Conservation (phyloP, 2,329 filamentous ascomycete genomes). For the Stromatinia cepivora region DNA sequence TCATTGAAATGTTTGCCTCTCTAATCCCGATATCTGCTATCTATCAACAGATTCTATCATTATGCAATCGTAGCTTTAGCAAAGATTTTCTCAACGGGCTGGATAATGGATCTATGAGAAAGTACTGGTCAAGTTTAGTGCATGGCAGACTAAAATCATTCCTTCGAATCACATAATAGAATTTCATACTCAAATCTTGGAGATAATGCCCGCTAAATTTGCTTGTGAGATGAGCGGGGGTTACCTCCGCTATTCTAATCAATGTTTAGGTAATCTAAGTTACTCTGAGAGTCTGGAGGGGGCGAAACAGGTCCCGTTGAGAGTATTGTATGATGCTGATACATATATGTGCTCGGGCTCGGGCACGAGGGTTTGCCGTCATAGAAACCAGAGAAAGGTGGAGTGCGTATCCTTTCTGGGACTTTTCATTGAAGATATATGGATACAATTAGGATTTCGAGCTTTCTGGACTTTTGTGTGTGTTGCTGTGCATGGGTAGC, state of each 20-base stretch:
- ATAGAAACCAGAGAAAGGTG: not conserved
- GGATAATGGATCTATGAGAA: not conserved
- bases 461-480: constrained; percentile 13
- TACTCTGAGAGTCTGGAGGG: not conserved
- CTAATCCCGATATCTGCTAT: not conserved
- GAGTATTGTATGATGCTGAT: not conserved
- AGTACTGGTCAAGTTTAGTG: not conserved
- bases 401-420: not conserved
- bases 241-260: not conserved
- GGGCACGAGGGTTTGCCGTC: not conserved
- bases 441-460: not conserved
- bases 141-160: not conserved
- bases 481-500: not conserved
- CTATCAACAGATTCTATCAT: not conserved
- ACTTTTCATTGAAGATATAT: not conserved
- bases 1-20: not conserved
- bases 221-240: not conserved
- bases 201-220: not conserved
- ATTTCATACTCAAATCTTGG: not conserved
- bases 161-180: not conserved
- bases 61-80: not conserved
- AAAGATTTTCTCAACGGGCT: not conserved
- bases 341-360: not conserved
- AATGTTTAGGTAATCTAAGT: not conserved
- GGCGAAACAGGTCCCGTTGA: not conserved